Evolutionary conservation across 345 rosid genomes (phyloP).

Genomic region (Physaria fendleri): DNA sequence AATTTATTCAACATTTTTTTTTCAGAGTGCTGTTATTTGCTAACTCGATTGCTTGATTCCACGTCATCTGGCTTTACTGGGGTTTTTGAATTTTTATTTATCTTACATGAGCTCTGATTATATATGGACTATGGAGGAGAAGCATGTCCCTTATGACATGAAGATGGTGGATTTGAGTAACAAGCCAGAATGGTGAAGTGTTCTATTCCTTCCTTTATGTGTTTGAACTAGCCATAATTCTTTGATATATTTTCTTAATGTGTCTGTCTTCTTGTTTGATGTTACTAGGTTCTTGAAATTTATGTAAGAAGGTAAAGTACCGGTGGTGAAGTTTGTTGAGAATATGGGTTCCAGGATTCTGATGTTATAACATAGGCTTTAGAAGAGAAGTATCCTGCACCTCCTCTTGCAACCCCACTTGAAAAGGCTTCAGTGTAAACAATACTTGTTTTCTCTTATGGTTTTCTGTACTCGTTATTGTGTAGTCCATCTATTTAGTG

Average conservation of each 20-base stretch:
- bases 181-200: slow-evolving; percentile 83
- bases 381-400: slow-evolving; percentile 86
- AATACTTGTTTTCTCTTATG: not conserved
- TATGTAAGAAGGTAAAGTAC: slow-evolving; percentile 90
- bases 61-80: not conserved
- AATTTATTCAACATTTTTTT: not conserved
- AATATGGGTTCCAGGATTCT: slow-evolving; percentile 92
- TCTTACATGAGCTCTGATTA: not conserved
- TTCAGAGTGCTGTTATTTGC: not conserved
- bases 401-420: slow-evolving; percentile 65
- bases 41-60: not conserved
- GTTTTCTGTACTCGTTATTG: not conserved
- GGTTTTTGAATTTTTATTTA: not conserved
- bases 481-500: not conserved
- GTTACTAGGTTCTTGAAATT: slow-evolving; percentile 65
- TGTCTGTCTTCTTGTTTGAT: not conserved
- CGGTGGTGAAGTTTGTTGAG: slow-evolving; percentile 72
- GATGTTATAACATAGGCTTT: slow-evolving; percentile 76
- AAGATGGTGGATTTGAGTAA: slow-evolving; percentile 75
- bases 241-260: not conserved
- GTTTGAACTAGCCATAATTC: not conserved
- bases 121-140: slow-evolving; percentile 73
- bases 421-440: slow-evolving; percentile 84
- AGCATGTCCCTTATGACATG: slow-evolving; percentile 76
- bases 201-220: not conserved